Percentiles rank a stretch among this genome's conserved stretches.
Evolutionary conservation across 2,329 filamentous ascomycete species (phyloP).

Genomic region (Epichloe typhina): DNA sequence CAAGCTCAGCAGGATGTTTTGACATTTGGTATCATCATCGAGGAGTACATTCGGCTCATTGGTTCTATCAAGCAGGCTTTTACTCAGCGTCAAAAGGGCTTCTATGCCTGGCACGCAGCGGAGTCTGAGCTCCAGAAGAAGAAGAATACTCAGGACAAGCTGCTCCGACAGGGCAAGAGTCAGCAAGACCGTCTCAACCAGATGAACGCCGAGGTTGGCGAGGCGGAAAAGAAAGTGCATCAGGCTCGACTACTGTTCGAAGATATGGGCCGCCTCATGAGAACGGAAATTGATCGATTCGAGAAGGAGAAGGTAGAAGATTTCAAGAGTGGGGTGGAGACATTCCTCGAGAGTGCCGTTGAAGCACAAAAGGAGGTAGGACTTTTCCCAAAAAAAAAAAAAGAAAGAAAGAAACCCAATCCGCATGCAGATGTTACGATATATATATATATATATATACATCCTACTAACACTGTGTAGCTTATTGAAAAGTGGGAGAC

Average conservation of each 20-base stretch:
- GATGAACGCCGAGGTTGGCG: slow-evolving; percentile 82
- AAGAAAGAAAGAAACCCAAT: too few relatives aligned
- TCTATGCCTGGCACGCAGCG: slow-evolving; percentile 84
- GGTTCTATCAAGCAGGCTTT: slow-evolving; percentile 92
- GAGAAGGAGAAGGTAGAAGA: slow-evolving; percentile 97
- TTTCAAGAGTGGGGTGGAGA: slow-evolving; percentile 96
- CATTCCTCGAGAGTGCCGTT: slow-evolving; percentile 89
- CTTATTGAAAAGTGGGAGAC: slow-evolving; percentile 92
- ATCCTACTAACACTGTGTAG: slow-evolving; percentile 18
- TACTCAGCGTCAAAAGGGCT: slow-evolving; percentile 83
- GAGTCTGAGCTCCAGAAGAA: slow-evolving; percentile 86
- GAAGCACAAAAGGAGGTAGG: slow-evolving; percentile 96
- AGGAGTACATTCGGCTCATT: slow-evolving; percentile 95
- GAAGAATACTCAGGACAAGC: slow-evolving; percentile 79
- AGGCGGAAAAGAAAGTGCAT: slow-evolving; percentile 86
- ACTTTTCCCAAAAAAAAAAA: too few relatives aligned
- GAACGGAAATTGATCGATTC: slow-evolving; percentile 80
- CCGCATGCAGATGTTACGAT: neutral
- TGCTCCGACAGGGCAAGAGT: slow-evolving; percentile 86
- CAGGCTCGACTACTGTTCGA: slow-evolving; percentile 85
- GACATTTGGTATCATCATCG: slow-evolving; percentile 92
- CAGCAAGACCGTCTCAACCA: slow-evolving; percentile 94
- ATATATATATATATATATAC: neutral
- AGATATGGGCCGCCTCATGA: slow-evolving; percentile 93
- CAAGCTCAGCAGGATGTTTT: slow-evolving; percentile 95